Evolutionary conservation across 2,329 filamentous ascomycete genomes (phyloP).

Genomic region (Sclerotinia spermophila): DNA sequence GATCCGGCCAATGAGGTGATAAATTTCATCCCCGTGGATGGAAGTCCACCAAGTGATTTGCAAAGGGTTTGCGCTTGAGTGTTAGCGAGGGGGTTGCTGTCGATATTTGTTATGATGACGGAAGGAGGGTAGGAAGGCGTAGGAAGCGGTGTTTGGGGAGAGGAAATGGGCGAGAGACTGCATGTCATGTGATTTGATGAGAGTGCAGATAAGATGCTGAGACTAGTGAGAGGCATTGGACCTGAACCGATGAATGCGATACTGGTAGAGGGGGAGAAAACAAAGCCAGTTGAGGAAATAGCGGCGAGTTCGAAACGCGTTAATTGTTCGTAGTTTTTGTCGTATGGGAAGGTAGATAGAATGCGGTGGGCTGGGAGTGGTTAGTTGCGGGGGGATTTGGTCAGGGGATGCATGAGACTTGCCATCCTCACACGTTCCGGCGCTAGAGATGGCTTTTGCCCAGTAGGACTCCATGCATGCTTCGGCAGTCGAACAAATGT

Average conservation of each 20-base stretch:
- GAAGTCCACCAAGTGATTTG: slow-evolving; percentile 34
- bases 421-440: slow-evolving; percentile 24
- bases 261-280: slow-evolving; percentile 32
- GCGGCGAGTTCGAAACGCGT: slow-evolving; percentile 45
- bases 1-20: slow-evolving; percentile 37
- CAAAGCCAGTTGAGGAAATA: slow-evolving; percentile 38
- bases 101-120: slow-evolving; percentile 39
- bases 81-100: slow-evolving; percentile 40
- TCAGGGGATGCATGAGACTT: neutral
- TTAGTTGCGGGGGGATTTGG: slow-evolving; percentile 16
- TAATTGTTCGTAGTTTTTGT: slow-evolving; percentile 48
- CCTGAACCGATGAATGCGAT: slow-evolving; percentile 51
- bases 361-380: slow-evolving; percentile 30
- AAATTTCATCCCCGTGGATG: slow-evolving; percentile 39
- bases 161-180: neutral
- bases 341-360: slow-evolving; percentile 45
- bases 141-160: too few relatives aligned
- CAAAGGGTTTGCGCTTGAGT: slow-evolving; percentile 36
- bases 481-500: slow-evolving; percentile 45
- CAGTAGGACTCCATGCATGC: slow-evolving; percentile 45
- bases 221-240: slow-evolving; percentile 46
- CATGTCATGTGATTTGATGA: slow-evolving; percentile 21
- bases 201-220: slow-evolving; percentile 43
- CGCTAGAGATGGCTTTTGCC: slow-evolving; percentile 39
- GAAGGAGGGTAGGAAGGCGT: too few relatives aligned